Conservation (phyloP, 169 alveolate species). For the Plasmodium adleri region DNA sequence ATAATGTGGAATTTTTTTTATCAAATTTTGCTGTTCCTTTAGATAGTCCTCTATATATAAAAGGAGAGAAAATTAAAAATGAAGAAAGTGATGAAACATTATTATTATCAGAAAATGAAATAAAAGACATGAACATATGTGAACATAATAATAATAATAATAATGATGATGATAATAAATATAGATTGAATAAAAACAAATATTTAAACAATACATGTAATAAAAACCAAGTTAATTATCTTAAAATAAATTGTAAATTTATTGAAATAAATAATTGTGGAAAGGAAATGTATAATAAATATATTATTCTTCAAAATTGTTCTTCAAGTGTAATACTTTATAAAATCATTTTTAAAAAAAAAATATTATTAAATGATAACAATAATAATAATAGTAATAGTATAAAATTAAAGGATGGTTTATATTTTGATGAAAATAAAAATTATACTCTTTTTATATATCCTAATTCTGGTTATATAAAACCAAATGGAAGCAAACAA, state of each 20-base stretch:
- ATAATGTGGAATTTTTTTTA: conserved; percentile 44
- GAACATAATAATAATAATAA: background rate
- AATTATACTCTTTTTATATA: conserved; percentile 27
- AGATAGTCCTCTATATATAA: conserved; percentile 6
- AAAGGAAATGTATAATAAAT: conserved; percentile 11
- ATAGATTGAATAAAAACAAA: background rate
- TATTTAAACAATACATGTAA: background rate
- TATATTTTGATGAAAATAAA: conserved; percentile 31
- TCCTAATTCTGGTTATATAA: conserved; percentile 47
- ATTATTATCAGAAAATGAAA: background rate
- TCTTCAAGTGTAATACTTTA: conserved; percentile 23
- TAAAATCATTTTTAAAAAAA: conserved; percentile 11
- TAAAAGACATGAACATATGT: too few species aligned
- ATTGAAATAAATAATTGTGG: conserved; percentile 17
- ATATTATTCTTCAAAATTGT: conserved; percentile 1
- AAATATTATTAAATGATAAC: conserved; percentile 5
- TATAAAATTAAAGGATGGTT: conserved; percentile 23
- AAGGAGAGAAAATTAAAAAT: conserved; percentile 14
- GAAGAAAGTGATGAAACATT: background rate
- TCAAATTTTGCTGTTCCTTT: conserved; percentile 54
- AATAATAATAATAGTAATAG: background rate
- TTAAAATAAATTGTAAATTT: background rate
- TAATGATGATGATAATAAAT: background rate
- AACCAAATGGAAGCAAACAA: conserved; percentile 18
- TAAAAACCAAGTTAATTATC: too few species aligned